These are phyloP conservation scores for Populus nigra DNA, from an alignment of 345 rosid genomes.

Conservation along the genomic window DNA sequence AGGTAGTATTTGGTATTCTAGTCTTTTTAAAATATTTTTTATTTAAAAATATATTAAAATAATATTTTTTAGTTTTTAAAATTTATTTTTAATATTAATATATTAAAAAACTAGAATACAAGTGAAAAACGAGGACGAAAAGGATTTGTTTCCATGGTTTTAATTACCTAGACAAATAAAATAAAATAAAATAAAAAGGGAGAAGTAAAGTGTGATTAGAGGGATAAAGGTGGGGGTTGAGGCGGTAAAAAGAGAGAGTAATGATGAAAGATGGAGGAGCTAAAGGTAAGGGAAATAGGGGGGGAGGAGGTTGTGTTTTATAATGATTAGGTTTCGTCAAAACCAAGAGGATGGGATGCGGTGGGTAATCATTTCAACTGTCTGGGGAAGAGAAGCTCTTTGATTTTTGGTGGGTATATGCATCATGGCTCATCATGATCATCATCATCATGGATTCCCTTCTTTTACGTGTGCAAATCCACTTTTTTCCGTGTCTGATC, in stretches of 20 bases:
- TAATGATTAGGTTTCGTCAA: slow-evolving; percentile 46
- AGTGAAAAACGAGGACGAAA: too few species aligned
- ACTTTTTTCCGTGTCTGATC: slow-evolving; percentile 2
- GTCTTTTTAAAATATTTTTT: too few species aligned
- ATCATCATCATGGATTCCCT: slow-evolving; percentile 31
- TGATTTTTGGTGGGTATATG: slow-evolving; percentile 19
- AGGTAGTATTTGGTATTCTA: too few species aligned
- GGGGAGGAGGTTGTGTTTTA: slow-evolving; percentile 1
- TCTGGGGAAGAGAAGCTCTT: slow-evolving; percentile 37
- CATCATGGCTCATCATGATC: slow-evolving; percentile 24
- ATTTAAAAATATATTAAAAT: too few species aligned
- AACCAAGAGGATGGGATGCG: slow-evolving; percentile 28
- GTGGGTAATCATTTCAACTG: slow-evolving; percentile 45
- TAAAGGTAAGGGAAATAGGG: slow-evolving; percentile 23
- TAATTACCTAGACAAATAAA: neutral
- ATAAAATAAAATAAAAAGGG: neutral
- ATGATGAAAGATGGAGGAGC: slow-evolving; percentile 23
- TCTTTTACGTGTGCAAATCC: slow-evolving; percentile 37
- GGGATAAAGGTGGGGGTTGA: neutral
- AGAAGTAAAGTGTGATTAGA: slow-evolving; percentile 4
- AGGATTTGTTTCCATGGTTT: too few species aligned
- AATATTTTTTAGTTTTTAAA: too few species aligned
- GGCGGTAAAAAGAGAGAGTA: slow-evolving; percentile 2
- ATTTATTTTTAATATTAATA: too few species aligned
- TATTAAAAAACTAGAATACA: too few species aligned